phyloP scores from a whole-genome alignment of 495 filamentous ascomycete species.

The Pseudoneurospora amorphoporcata region DNA sequence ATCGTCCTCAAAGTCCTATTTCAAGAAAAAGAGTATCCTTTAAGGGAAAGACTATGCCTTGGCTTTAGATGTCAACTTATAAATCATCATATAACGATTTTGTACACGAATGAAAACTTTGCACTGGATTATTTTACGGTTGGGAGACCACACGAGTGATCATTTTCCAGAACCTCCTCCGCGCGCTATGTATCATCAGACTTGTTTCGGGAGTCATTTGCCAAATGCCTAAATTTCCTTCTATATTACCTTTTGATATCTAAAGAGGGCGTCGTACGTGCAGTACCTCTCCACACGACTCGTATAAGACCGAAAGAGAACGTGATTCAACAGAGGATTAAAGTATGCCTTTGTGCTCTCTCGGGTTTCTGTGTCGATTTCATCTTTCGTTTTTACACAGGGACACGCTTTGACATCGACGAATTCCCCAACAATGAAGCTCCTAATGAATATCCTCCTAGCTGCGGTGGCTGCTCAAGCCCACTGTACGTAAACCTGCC shows the following conservation, averaged over 20 bases:
- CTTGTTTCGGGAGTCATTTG: background rate
- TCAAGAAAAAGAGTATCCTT: too few species aligned
- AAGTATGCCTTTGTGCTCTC: background rate
- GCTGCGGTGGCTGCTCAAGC: slow-evolving; percentile 21
- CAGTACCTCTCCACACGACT: background rate
- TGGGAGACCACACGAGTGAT: too few species aligned
- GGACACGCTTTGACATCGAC: background rate
- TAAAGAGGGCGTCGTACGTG: background rate
- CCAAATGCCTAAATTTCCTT: background rate
- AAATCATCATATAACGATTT: too few species aligned
- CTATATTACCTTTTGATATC: background rate
- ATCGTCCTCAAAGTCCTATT: too few species aligned
- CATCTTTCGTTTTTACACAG: background rate
- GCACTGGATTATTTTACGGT: too few species aligned
- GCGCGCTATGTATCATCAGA: background rate
- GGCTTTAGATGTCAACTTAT: too few species aligned
- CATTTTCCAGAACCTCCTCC: too few species aligned
- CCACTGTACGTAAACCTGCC: slow-evolving; percentile 18
- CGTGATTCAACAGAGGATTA: background rate
- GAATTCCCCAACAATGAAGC: slow-evolving; percentile 11
- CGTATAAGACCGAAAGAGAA: background rate
- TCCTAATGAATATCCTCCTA: slow-evolving; percentile 17
- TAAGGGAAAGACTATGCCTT: too few species aligned
- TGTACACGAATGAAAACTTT: too few species aligned
- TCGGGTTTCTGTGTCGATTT: background rate